Conservation (phyloP, 371 early-diverging fungal genomes). For the Apophysomyces trapeziformis region DNA sequence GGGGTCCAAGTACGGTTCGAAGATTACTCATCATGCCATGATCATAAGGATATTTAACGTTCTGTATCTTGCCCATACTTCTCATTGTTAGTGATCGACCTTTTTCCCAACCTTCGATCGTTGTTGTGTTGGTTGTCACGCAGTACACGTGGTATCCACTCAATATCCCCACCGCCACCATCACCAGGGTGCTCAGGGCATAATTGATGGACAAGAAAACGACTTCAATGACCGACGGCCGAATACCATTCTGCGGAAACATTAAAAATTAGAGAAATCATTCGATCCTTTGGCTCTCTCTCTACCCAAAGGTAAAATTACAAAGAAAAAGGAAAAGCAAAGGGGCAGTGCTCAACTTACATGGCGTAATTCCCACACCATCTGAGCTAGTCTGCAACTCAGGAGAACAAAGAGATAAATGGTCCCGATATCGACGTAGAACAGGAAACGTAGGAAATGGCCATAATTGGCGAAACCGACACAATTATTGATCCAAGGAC, state of each 20-base stretch:
- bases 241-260: conserved; percentile 30
- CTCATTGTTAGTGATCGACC: conserved; percentile 82
- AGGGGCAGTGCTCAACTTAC: conserved; percentile 18
- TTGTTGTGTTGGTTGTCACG: conserved; percentile 87
- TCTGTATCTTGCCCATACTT: conserved; percentile 61
- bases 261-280: conserved; percentile 1
- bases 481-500: conserved; percentile 98
- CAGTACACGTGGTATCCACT: conserved; percentile 85
- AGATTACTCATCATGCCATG: conserved; percentile 82
- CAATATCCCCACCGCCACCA: conserved; percentile 82
- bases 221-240: conserved; percentile 63
- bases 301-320: neutral
- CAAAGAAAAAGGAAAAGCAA: neutral
- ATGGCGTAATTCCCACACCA: conserved; percentile 34
- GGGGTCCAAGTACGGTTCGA: conserved; percentile 75
- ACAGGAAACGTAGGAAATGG: conserved; percentile 88
- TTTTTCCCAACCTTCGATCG: conserved; percentile 91
- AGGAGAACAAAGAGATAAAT: conserved; percentile 47
- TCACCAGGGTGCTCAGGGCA: conserved; percentile 65
- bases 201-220: conserved; percentile 71
- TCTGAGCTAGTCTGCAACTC: conserved; percentile 39
- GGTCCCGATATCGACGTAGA: conserved; percentile 70
- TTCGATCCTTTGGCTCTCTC: neutral
- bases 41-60: conserved; percentile 89
- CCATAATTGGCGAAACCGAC: conserved; percentile 89